Evolutionary conservation across 2,329 filamentous ascomycete genomes (phyloP).

Genomic region (Monosporascus sp.): DNA sequence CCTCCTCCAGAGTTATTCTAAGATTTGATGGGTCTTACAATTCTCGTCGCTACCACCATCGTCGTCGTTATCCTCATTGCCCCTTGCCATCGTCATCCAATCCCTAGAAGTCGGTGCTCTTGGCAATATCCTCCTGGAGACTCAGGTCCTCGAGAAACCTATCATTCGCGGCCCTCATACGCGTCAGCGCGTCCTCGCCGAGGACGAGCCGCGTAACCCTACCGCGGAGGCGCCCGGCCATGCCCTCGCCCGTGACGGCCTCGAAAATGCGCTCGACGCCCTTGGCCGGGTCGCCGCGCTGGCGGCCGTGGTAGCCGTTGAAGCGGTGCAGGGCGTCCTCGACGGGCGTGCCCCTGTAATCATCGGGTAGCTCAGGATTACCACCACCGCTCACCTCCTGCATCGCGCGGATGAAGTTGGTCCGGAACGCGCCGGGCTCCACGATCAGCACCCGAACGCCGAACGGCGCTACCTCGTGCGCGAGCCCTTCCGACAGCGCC

Average conservation of each 20-base stretch:
- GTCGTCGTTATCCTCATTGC: background rate
- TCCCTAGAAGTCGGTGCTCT: constrained; percentile 13
- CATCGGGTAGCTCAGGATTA: constrained; percentile 10
- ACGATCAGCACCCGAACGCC: constrained; percentile 33
- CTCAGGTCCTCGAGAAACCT: constrained; percentile 16
- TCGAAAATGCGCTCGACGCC: constrained; percentile 32
- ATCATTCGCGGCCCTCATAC: constrained; percentile 16
- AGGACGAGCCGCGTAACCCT: constrained; percentile 31
- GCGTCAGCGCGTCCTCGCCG: constrained; percentile 26
- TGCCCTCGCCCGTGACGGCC: constrained; percentile 26
- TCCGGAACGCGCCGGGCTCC: constrained; percentile 37
- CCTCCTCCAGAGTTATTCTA: no score
- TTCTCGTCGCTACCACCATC: no score
- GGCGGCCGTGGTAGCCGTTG: constrained; percentile 12
- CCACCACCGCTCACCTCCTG: constrained; percentile 4
- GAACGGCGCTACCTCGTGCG: constrained; percentile 30
- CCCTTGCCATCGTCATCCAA: background rate
- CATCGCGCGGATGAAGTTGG: constrained; percentile 30
- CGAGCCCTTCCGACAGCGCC: constrained; percentile 31
- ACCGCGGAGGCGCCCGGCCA: constrained; percentile 26
- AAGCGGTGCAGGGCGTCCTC: constrained; percentile 10
- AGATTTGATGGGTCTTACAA: no score
- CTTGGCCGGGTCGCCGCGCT: constrained; percentile 30
- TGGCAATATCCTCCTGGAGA: constrained; percentile 14
- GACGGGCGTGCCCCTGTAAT: constrained; percentile 15